Conservation (phyloP, 345 rosid species). For the Cochlearia excelsa region DNA sequence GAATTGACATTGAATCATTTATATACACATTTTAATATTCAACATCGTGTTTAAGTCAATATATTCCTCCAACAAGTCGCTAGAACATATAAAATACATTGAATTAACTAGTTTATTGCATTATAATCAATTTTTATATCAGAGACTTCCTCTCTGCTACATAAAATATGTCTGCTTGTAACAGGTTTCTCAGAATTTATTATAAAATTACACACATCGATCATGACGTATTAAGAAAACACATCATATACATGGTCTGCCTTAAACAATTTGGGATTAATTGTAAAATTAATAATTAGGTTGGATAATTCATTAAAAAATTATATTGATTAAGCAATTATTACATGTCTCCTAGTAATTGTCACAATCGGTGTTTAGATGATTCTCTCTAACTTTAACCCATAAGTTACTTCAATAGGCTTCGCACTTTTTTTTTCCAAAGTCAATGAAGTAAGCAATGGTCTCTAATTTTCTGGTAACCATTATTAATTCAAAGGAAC, state of each 20-base stretch:
- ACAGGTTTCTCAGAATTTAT: not conserved
- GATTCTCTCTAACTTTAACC: constrained; percentile 29
- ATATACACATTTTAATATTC: no score
- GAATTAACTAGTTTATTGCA: not conserved
- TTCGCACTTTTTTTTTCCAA: not conserved
- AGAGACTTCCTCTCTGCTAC: constrained; percentile 4
- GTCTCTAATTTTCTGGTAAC: constrained; percentile 8
- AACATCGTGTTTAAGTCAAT: not conserved
- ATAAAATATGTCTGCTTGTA: not conserved
- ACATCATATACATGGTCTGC: constrained; percentile 18
- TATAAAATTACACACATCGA: constrained; percentile 1
- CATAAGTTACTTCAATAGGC: constrained; percentile 22
- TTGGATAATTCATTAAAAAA: constrained; percentile 3
- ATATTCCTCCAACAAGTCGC: constrained; percentile 7
- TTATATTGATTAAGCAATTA: not conserved
- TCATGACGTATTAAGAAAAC: constrained; percentile 15
- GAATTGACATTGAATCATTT: no score
- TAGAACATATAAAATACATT: constrained; percentile 2
- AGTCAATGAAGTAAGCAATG: constrained; percentile 27
- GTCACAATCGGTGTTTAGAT: constrained; percentile 27
- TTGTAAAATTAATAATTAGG: constrained; percentile 16
- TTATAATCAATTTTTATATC: not conserved
- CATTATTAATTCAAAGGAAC: not conserved
- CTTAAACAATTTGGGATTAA: not conserved
- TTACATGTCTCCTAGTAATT: constrained; percentile 28